Evolutionary conservation across 2,329 filamentous ascomycete genomes (phyloP), one percentile per base, ranked within the genome.

Genomic region (Xylariomycetidae sp.): DNA sequence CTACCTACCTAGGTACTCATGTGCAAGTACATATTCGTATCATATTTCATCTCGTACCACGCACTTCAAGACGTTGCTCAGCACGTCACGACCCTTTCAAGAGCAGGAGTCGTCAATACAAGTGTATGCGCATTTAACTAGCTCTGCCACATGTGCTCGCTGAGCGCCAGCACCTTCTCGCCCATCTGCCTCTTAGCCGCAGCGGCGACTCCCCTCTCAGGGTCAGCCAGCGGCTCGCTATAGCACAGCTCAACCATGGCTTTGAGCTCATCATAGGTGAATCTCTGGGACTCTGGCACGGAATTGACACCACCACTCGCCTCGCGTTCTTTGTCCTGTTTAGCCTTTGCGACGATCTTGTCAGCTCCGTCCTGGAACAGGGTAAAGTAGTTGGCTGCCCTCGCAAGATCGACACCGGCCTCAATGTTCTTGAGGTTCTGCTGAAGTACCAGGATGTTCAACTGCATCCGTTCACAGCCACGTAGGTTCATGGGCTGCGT

Each of bases 391-490:
- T 75, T 71, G 14, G 77, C 72, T 1, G 82, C 76, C 22, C 76
- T 66, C 4, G 70, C 68, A 17, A 90, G 67, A 36, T 75, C 71
- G 3, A 85, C 81, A 7, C 74, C 74, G 2, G 76, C 70, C 59
- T 92, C 88, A 33, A 98, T 82, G 46, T 94, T 94, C 66, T 95
- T 95, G 35, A 98, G 77, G 51, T 95, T 96, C 57, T 98, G 92
- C 62, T 97, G 90, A 32, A 98, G 69, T 25, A 98, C 92, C 16
- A 96, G 73, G 30, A 96, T 88, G 57, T 98, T 95, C 51, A 97
- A 77, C 57, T 88, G 83, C 77, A 98, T 88, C 23, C 88, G 77
- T n/a, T 81, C 79, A 39, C 82, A 86, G 26, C 92, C 92, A 49
- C 84, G 77, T 23, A 64, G 67, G 58, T 98, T 96, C 80, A 98